A percentile compares a stretch with the other conserved stretches of the same genome.
Conservation (phyloP, 78 protist species). For the Capsaspora owczarzaki region DNA sequence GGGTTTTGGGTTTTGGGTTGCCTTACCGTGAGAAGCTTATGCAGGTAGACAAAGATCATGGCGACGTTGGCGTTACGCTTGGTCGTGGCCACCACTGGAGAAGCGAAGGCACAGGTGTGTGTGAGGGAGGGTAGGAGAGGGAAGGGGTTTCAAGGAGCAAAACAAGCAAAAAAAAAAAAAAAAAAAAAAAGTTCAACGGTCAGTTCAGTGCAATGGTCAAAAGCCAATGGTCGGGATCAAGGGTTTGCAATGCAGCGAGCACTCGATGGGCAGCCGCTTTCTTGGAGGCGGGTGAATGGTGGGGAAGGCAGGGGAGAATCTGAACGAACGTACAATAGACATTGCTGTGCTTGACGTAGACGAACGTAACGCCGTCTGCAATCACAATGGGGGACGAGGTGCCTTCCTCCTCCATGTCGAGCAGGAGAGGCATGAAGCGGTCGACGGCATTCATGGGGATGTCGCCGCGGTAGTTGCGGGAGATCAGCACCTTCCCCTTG, state of each 20-base stretch:
- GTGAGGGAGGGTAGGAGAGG: too few species aligned
- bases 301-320: too few species aligned
- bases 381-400: slow-evolving; percentile 66
- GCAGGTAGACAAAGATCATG: slow-evolving; percentile 72
- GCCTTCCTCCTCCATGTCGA: slow-evolving; percentile 34
- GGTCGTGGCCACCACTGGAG: slow-evolving; percentile 68
- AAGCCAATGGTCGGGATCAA: too few species aligned
- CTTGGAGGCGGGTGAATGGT: too few species aligned
- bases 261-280: too few species aligned
- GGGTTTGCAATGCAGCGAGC: too few species aligned
- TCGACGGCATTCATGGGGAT: slow-evolving; percentile 48
- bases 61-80: slow-evolving; percentile 77
- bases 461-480: slow-evolving; percentile 82
- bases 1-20: too few species aligned
- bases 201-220: too few species aligned
- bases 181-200: too few species aligned
- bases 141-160: too few species aligned
- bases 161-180: too few species aligned
- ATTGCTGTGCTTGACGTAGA: slow-evolving; percentile 79
- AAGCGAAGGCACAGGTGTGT: too few species aligned
- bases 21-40: slow-evolving; percentile 63
- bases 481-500: slow-evolving; percentile 73
- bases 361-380: slow-evolving; percentile 73
- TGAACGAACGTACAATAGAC: slow-evolving; percentile 78
- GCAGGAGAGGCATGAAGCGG: slow-evolving; percentile 15